Percentiles rank a stretch among this genome's conserved stretches.
These are phyloP conservation scores for Pythium rishiriense DNA, from an alignment of 352 stramenopile genomes.

Conservation along the genomic window DNA sequence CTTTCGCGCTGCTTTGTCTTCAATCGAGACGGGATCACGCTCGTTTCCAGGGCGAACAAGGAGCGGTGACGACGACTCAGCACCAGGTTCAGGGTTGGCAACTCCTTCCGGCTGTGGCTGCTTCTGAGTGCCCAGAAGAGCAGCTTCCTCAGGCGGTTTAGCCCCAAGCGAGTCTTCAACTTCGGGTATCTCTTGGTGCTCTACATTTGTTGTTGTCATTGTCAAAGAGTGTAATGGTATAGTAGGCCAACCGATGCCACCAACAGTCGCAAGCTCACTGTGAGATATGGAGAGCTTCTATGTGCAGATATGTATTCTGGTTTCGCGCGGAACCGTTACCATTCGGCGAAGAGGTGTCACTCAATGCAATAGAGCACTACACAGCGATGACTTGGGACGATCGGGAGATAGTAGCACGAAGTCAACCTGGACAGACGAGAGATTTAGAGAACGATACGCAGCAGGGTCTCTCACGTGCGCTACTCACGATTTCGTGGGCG, in stretches of 20 bases:
- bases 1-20: constrained; percentile 8
- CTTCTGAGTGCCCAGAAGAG: neutral
- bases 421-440: constrained; percentile 46
- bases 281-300: constrained; percentile 1
- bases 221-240: neutral
- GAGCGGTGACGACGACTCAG: constrained; percentile 40
- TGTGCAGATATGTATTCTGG: constrained; percentile 19
- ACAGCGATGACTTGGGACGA: constrained; percentile 65
- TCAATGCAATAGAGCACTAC: constrained; percentile 41
- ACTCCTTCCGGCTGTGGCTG: neutral
- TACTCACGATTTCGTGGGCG: constrained; percentile 58
- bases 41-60: constrained; percentile 27
- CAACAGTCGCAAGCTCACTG: neutral
- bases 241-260: neutral
- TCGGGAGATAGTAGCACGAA: constrained; percentile 60
- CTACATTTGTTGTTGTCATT: constrained; percentile 1
- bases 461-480: neutral
- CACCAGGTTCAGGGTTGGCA: constrained; percentile 29
- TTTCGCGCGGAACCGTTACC: constrained; percentile 1
- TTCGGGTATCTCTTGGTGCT: neutral
- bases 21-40: neutral
- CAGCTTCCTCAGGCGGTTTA: neutral
- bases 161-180: neutral
- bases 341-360: neutral
- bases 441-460: neutral